Percentiles rank a stretch among this genome's conserved stretches.
Conservation (phyloP, 345 rosid genomes). For the Syzygium grande region DNA sequence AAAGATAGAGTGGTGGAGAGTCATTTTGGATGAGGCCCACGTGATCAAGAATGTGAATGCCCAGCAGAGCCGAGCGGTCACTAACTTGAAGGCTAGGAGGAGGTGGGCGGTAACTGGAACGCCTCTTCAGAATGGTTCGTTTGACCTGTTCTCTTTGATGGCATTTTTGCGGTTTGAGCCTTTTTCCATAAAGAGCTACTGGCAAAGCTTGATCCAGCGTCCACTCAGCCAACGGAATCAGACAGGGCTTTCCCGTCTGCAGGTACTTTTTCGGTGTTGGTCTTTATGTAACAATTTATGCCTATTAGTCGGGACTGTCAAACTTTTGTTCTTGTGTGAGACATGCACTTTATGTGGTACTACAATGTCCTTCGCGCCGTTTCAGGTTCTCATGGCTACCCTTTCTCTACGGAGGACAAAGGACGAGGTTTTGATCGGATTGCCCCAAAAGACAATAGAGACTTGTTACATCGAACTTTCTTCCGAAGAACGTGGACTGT, state of each 20-base stretch:
- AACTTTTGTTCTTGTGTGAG: no score
- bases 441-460: conserved; percentile 65
- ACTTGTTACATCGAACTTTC: conserved; percentile 60
- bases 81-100: conserved; percentile 43
- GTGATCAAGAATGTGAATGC: conserved; percentile 68
- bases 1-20: conserved; percentile 75
- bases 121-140: conserved; percentile 78
- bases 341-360: not conserved
- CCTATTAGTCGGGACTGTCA: no score
- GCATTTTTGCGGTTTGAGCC: conserved; percentile 76
- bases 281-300: no score
- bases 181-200: conserved; percentile 60
- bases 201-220: no score
- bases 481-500: conserved; percentile 59
- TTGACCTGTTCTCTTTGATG: conserved; percentile 73
- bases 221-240: conserved; percentile 48
- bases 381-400: conserved; percentile 60
- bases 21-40: conserved; percentile 88
- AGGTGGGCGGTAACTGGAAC: conserved; percentile 93
- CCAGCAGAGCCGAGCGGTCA: conserved; percentile 68
- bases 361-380: not conserved
- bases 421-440: conserved; percentile 48
- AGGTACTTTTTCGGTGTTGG: conserved; percentile 25
- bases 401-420: conserved; percentile 75
- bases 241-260: conserved; percentile 40